Base-by-base conservation (phyloP, 495 filamentous ascomycete genomes). In the Elasticomyces elasticus region DNA sequence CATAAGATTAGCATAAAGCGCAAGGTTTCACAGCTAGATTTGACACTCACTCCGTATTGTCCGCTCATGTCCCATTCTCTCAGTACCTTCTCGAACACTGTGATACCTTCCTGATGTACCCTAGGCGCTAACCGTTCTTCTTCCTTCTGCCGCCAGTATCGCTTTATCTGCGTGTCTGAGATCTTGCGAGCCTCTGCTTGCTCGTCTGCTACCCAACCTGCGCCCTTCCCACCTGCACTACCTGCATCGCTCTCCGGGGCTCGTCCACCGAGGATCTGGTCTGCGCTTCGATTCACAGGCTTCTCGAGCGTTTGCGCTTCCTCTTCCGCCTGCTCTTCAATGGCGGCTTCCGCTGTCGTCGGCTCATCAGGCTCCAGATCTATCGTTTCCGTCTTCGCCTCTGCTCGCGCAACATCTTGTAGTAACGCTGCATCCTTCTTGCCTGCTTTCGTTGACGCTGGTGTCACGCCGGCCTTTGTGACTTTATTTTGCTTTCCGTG, bases 61-160 rank as follows among this genome's bases (percentile, higher is more conserved):
- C 74, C 82, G 47, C 80, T 87, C 37, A 94, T 79, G 66, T 98
- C 92, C 69, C 87, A 98, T 62, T 94, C 84, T 58, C 91, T 71
- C 58, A 91, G 72, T 42, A 95, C 82, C 74, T 88, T 90, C 76
- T 96, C 92, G 38, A 85, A 74, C 10, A 86, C 59, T 4, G 74
- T 72, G 48, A 98, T 64, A 2, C 72, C 84, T 56, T 79, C 64
- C 69, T 89, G 85, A 65, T 97, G 92, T 41, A 90, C 81, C 51
- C 77, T 61, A 22, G 77, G 75, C 47, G 79, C 72, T 50, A 66
- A 70, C 56, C 86, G 70, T 66, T 74, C 71, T 17, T 69, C 60
- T 66, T 94, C 85, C 59, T 87, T 79, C 22, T 55, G 59, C 37
- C 67, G 68, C 89, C 89, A 95, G 66, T 92, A 94, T 60, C 64